phyloP scores from a whole-genome alignment of 805 yeast genomes.

The Saturnispora quitensis region DNA sequence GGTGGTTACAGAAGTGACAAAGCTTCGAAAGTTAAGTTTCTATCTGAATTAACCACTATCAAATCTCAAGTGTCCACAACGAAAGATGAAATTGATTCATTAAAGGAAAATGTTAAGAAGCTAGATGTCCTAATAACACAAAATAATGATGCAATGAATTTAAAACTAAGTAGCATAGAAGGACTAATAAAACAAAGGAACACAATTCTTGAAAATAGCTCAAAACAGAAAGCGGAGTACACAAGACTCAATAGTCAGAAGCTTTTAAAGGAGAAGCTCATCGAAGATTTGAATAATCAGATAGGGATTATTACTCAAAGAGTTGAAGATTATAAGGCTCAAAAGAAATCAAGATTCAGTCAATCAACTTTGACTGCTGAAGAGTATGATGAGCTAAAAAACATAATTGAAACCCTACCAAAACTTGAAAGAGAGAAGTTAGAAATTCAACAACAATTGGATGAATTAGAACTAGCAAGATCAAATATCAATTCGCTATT shows the following conservation, averaged over 20 bases:
- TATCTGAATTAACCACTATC: slow-evolving; percentile 48
- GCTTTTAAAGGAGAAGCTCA: slow-evolving; percentile 27
- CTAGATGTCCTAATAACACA: slow-evolving; percentile 46
- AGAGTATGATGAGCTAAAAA: slow-evolving; percentile 37
- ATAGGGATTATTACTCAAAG: slow-evolving; percentile 32
- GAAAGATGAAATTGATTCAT: slow-evolving; percentile 30
- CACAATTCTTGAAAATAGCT: slow-evolving; percentile 33
- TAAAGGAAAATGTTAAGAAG: slow-evolving; percentile 30
- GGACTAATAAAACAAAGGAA: slow-evolving; percentile 33
- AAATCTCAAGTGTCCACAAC: slow-evolving; percentile 37
- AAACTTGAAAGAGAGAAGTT: slow-evolving; percentile 34
- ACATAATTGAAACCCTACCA: slow-evolving; percentile 30
- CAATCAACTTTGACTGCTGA: slow-evolving; percentile 36
- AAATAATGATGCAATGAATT: slow-evolving; percentile 36
- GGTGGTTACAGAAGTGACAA: slow-evolving; percentile 80
- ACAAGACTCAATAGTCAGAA: slow-evolving; percentile 37
- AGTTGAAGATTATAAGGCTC: slow-evolving; percentile 36
- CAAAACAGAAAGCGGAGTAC: slow-evolving; percentile 34
- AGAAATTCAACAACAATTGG: slow-evolving; percentile 30
- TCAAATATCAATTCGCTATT: slow-evolving; percentile 46
- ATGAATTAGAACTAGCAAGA: slow-evolving; percentile 38
- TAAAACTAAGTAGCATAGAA: slow-evolving; percentile 34
- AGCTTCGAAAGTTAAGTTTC: slow-evolving; percentile 60
- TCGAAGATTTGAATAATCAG: slow-evolving; percentile 27
- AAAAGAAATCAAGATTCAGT: slow-evolving; percentile 45